phyloP scores from a whole-genome alignment of 371 early-diverging fungal genomes.

The Fennellomyces sp. region DNA sequence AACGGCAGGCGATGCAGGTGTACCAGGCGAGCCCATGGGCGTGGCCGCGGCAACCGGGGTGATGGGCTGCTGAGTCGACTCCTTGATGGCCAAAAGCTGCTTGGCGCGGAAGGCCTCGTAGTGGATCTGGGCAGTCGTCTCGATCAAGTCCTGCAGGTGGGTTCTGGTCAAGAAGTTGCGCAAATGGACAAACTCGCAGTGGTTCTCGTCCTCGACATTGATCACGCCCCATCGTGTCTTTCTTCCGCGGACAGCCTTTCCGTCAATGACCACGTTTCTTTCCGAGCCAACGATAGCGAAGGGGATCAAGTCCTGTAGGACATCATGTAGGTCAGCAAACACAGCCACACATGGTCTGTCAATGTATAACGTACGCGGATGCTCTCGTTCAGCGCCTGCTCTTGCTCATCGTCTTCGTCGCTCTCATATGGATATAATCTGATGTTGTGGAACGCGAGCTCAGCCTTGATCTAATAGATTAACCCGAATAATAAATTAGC shows the following conservation, averaged over 20 bases:
- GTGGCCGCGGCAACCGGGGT: conserved; percentile 12
- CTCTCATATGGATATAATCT: conserved; percentile 81
- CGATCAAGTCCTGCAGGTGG: conserved; percentile 82
- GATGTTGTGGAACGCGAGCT: conserved; percentile 90
- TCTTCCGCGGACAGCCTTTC: conserved; percentile 73
- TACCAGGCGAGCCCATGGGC: conserved; percentile 8
- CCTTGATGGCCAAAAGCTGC: conserved; percentile 82
- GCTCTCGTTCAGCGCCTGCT: conserved; percentile 69
- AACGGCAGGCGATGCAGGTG: conserved; percentile 1
- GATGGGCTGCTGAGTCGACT: conserved; percentile 39
- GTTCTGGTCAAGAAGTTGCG: conserved; percentile 85
- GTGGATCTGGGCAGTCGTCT: conserved; percentile 81
- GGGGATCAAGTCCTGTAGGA: conserved; percentile 73
- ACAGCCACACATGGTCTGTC: too few relatives aligned
- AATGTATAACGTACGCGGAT: conserved; percentile 56
- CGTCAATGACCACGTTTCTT: conserved; percentile 79
- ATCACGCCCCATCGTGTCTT: conserved; percentile 72
- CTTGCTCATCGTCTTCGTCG: conserved; percentile 83
- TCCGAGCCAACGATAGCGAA: conserved; percentile 90
- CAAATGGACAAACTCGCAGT: conserved; percentile 79
- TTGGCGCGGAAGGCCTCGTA: conserved; percentile 89
- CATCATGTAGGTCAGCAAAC: not conserved
- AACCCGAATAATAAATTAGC: not conserved
- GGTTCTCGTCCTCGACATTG: conserved; percentile 70
- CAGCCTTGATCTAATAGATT: conserved; percentile 71